A percentile compares a stretch with the other conserved stretches of the same genome.
These are phyloP conservation scores for Parastagonospora nodorum DNA, from an alignment of 2,329 filamentous ascomycete species.

Conservation along the genomic window DNA sequence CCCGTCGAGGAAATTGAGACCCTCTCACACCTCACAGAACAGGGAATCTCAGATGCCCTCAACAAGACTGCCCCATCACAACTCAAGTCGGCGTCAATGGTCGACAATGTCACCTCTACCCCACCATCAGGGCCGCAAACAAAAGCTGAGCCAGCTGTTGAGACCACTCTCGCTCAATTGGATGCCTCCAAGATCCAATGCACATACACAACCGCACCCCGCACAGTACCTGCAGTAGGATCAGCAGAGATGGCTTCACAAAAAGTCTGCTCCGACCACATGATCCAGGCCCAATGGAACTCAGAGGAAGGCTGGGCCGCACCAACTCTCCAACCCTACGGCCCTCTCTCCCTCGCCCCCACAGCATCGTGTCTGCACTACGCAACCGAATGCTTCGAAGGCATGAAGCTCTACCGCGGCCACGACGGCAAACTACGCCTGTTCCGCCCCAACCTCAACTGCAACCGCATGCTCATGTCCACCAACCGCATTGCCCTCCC, in stretches of 20 bases:
- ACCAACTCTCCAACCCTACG: conserved; percentile 77
- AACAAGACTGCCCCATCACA: conserved; percentile 38
- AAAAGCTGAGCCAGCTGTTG: conserved; percentile 13
- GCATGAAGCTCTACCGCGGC: conserved; percentile 73
- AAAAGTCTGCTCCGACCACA: conserved; percentile 76
- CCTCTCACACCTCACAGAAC: conserved; percentile 36
- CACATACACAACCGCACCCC: conserved; percentile 49
- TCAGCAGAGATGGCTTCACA: conserved; percentile 47
- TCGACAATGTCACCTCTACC: conserved; percentile 29
- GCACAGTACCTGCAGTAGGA: conserved; percentile 48
- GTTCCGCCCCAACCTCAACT: conserved; percentile 78
- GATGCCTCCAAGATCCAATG: conserved; percentile 52
- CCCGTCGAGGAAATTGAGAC: conserved; percentile 27
- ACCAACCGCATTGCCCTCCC: conserved; percentile 73
- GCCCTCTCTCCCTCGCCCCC: conserved; percentile 76
- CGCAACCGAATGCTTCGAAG: conserved; percentile 90
- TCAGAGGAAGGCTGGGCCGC: conserved; percentile 69
- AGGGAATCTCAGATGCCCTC: conserved; percentile 39
- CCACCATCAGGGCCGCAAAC: conserved; percentile 24
- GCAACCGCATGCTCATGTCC: conserved; percentile 63
- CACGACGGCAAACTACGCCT: conserved; percentile 73
- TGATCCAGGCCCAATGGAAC: conserved; percentile 77
- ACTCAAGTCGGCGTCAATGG: conserved; percentile 29
- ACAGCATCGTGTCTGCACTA: conserved; percentile 85
- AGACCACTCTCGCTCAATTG: conserved; percentile 43